phyloP scores from a whole-genome alignment of 345 rosid genomes.

The Moricandia moricandioides region DNA sequence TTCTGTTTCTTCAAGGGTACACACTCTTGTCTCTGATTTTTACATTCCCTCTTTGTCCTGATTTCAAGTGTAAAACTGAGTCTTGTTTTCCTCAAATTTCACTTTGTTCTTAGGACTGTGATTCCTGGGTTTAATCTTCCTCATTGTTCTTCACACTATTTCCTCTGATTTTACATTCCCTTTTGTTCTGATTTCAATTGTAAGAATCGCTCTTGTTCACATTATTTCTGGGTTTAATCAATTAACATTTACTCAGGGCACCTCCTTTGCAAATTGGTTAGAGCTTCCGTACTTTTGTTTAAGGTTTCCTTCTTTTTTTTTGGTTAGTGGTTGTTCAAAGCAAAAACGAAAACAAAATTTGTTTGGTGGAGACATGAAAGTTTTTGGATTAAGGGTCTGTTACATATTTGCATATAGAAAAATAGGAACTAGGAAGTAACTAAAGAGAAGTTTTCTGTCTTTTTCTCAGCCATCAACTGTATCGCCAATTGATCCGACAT shows the following conservation, averaged over 20 bases:
- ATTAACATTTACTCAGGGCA: background rate
- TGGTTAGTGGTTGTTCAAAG: background rate
- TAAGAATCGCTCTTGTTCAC: background rate
- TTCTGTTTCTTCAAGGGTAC: constrained; percentile 59
- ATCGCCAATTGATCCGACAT: constrained; percentile 63
- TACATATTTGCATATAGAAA: background rate
- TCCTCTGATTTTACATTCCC: background rate
- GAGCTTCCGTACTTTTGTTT: constrained; percentile 2
- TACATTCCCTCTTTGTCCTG: background rate
- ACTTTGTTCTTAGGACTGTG: background rate
- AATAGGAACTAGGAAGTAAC: background rate
- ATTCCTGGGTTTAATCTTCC: background rate
- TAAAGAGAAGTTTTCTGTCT: constrained; percentile 20
- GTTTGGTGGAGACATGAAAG: background rate
- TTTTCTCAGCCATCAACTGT: constrained; percentile 57
- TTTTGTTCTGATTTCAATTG: background rate
- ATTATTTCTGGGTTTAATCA: background rate
- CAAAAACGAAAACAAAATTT: background rate
- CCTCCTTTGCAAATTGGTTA: background rate
- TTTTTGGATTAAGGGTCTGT: background rate
- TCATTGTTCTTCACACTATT: background rate
- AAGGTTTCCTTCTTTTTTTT: background rate
- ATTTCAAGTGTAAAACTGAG: background rate
- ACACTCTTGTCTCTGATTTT: background rate
- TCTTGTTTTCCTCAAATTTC: background rate